Base-by-base conservation (phyloP, 371 early-diverging fungal species). In the Lichtheimia corymbifera region DNA sequence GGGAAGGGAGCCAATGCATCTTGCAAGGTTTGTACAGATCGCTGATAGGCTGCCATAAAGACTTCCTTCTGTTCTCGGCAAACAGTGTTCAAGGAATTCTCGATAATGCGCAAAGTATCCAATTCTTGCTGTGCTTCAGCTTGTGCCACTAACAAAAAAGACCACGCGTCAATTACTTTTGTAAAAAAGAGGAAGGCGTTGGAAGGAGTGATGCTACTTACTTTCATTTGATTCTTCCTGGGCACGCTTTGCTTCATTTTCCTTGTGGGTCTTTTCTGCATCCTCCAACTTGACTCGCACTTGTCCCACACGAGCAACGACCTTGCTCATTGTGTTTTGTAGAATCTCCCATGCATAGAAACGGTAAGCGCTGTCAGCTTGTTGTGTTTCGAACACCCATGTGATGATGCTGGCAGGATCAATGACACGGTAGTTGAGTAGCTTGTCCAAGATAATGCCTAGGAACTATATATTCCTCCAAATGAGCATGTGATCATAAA, bases 381-480 rank as follows among this genome's bases (percentile, higher is more conserved):
- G 84, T 18, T 83, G 77, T 3, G 71, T 55, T 53, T 81, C 80
- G 68, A 96, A 88, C 13, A 90, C 74, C 92, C 93, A 91, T 20
- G 81, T 74, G 24, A 96, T 80, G 28, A 97, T 88, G 15, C 88
- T 84, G 22, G 77, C 72, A 20, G 95, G 92, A 60, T 94, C 94
- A 56, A 97, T 83, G 4, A 97, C 86, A 49, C 95, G 88, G 78
- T 97, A 97, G 70, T 93, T 95, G 58, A 95, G 73, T 61, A 96
- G 80, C 74, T 95, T 95, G 71, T 94, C 96, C 63, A 96, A 69
- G 30, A 93, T 72, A 61, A 97, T 94, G 14, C 91, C 93, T 67
- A 93, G 65, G 70, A 94, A 93, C 86, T 89, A 72, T 50, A 42
- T 13, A 18, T 4, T 53, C 22, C 22, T 17, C 11, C 6, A 35